phyloP scores from a whole-genome alignment of 805 yeast species.

The Lipomyces oligophaga region DNA sequence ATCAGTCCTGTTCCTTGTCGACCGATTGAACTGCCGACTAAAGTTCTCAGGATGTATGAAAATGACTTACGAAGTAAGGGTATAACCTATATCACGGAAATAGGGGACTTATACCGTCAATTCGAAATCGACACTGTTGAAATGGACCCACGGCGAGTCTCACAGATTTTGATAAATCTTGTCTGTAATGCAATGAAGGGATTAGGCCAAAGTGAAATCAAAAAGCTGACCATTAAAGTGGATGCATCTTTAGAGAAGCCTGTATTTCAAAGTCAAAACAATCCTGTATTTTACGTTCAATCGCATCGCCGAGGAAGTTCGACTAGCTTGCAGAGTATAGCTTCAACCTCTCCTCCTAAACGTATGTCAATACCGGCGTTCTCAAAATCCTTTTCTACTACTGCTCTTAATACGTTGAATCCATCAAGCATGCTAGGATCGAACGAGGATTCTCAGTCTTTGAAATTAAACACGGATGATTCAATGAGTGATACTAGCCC shows the following conservation, averaged over 20 bases:
- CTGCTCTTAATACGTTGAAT: too few species aligned
- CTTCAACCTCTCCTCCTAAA: slow-evolving; percentile 8
- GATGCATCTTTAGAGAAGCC: slow-evolving; percentile 24
- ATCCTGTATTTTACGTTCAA: slow-evolving; percentile 14
- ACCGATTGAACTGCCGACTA: slow-evolving; percentile 21
- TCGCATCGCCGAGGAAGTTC: slow-evolving; percentile 1
- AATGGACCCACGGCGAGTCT: slow-evolving; percentile 88
- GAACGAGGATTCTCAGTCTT: too few species aligned
- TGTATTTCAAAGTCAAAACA: slow-evolving; percentile 11
- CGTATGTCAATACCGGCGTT: too few species aligned
- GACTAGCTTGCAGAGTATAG: background rate
- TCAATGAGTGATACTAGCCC: too few species aligned
- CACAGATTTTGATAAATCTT: slow-evolving; percentile 88
- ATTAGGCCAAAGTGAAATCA: slow-evolving; percentile 77
- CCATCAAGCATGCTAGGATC: too few species aligned
- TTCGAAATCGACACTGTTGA: slow-evolving; percentile 44
- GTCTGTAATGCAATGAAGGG: slow-evolving; percentile 88
- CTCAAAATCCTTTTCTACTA: too few species aligned
- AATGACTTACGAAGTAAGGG: slow-evolving; percentile 73
- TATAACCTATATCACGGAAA: slow-evolving; percentile 57
- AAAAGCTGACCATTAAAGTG: slow-evolving; percentile 38
- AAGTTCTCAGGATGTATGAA: slow-evolving; percentile 77
- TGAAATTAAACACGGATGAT: too few species aligned
- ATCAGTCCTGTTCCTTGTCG: slow-evolving; percentile 19
- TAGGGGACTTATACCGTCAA: slow-evolving; percentile 33